Conservation (phyloP, 169 alveolate genomes). For the Plasmodium fragile region DNA sequence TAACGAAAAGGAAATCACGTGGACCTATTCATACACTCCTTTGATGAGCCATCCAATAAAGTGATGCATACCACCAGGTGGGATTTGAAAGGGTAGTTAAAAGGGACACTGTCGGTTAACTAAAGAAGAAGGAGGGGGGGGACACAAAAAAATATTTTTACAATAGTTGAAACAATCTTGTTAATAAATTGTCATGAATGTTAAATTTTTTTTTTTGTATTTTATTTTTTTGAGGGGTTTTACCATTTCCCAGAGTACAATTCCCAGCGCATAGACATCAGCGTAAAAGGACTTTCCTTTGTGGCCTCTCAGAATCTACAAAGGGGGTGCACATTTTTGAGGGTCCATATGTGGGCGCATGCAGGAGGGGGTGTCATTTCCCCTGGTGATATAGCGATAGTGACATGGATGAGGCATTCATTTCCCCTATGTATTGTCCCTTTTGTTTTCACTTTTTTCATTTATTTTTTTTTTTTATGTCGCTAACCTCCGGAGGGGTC, state of each 20-base stretch:
- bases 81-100: slow-evolving; percentile 49
- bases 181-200: not conserved
- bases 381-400: not conserved
- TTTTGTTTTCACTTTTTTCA: not conserved
- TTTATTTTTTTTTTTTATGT: not conserved
- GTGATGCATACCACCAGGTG: slow-evolving; percentile 45
- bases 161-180: not conserved
- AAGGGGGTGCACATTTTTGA: not conserved
- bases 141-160: not conserved
- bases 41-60: not conserved
- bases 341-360: not conserved
- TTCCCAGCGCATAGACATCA: slow-evolving; percentile 64
- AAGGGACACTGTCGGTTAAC: slow-evolving; percentile 57
- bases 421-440: not conserved
- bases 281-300: slow-evolving; percentile 9
- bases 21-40: not conserved
- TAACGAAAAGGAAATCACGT: not conserved
- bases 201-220: not conserved
- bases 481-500: slow-evolving; percentile 71
- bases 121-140: slow-evolving; percentile 7
- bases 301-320: slow-evolving; percentile 39
- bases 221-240: not conserved
- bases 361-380: not conserved
- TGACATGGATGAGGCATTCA: not conserved
- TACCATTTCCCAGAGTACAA: slow-evolving; percentile 70